phyloP scores from a whole-genome alignment of 441 rosid genomes.

The Erysimum cheiri region DNA sequence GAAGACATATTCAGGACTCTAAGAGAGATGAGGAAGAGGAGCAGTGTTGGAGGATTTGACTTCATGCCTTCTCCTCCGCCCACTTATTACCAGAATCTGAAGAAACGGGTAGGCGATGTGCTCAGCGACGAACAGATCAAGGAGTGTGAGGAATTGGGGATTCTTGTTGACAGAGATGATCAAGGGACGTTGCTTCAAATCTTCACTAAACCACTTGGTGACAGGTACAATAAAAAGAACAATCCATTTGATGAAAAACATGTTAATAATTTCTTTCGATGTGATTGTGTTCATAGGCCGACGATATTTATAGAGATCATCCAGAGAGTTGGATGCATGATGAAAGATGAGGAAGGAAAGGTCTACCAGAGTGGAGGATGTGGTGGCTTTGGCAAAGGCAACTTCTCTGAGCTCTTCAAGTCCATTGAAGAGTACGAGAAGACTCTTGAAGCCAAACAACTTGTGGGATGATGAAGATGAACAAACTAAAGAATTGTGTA shows the following conservation, averaged over 20 bases:
- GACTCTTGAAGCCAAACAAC: slow-evolving; percentile 67
- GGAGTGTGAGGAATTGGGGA: slow-evolving; percentile 87
- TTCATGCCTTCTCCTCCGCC: slow-evolving; percentile 97
- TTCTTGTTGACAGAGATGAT: slow-evolving; percentile 94
- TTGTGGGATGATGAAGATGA: slow-evolving; percentile 19
- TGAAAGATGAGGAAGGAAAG: slow-evolving; percentile 73
- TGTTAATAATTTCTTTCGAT: background rate
- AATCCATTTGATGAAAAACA: background rate
- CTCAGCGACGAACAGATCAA: slow-evolving; percentile 80
- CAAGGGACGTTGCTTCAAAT: slow-evolving; percentile 96
- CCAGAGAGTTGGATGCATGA: slow-evolving; percentile 90
- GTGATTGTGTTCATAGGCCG: slow-evolving; percentile 59
- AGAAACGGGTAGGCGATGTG: slow-evolving; percentile 75
- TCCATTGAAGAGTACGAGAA: slow-evolving; percentile 97
- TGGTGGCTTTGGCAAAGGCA: slow-evolving; percentile 97
- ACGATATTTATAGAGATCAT: slow-evolving; percentile 95
- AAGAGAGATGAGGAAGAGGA: slow-evolving; percentile 87
- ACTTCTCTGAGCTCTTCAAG: slow-evolving; percentile 93
- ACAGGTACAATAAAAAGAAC: slow-evolving; percentile 54
- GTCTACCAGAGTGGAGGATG: slow-evolving; percentile 89
- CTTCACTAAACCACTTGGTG: slow-evolving; percentile 93
- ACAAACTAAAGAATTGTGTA: slow-evolving; percentile 5
- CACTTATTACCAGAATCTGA: slow-evolving; percentile 77
- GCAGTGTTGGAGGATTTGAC: slow-evolving; percentile 81
- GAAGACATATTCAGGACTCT: slow-evolving; percentile 79